Percentiles rank a stretch among this genome's conserved stretches.
phyloP scores from a whole-genome alignment of 2,329 filamentous ascomycete species.

The Penicillium sumatraense region DNA sequence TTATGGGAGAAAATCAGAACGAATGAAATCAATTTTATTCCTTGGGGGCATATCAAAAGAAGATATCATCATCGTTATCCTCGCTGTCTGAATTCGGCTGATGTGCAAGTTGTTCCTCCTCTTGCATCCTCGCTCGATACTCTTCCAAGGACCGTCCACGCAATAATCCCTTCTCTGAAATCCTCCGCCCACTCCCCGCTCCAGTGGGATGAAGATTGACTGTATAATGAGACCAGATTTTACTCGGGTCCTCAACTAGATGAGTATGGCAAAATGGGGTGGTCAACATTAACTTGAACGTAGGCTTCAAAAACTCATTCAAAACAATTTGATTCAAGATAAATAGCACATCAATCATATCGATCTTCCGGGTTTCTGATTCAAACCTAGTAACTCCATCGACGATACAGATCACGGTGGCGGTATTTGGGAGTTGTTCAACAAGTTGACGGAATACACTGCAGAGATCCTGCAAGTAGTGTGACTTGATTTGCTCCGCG shows the following conservation, averaged over 20 bases:
- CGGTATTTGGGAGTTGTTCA: neutral
- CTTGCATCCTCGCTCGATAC: neutral
- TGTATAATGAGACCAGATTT: neutral
- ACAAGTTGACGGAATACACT: neutral
- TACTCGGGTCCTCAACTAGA: neutral
- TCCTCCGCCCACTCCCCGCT: neutral
- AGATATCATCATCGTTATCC: neutral
- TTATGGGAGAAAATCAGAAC: no score
- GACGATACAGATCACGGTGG: neutral
- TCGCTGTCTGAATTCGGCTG: neutral
- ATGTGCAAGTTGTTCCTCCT: neutral
- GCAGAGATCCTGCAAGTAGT: neutral
- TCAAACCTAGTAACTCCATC: neutral
- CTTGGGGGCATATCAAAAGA: neutral
- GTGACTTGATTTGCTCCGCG: neutral
- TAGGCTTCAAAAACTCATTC: neutral
- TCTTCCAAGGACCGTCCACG: neutral
- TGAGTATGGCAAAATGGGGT: neutral
- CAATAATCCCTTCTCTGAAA: neutral
- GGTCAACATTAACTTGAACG: neutral
- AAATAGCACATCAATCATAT: neutral
- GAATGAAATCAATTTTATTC: no score
- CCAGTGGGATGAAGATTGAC: neutral
- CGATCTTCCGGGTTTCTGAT: neutral
- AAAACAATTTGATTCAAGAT: neutral